These are phyloP conservation scores for Echinosophora koreensis DNA, from an alignment of 306 rosid genomes.

Conservation along the genomic window DNA sequence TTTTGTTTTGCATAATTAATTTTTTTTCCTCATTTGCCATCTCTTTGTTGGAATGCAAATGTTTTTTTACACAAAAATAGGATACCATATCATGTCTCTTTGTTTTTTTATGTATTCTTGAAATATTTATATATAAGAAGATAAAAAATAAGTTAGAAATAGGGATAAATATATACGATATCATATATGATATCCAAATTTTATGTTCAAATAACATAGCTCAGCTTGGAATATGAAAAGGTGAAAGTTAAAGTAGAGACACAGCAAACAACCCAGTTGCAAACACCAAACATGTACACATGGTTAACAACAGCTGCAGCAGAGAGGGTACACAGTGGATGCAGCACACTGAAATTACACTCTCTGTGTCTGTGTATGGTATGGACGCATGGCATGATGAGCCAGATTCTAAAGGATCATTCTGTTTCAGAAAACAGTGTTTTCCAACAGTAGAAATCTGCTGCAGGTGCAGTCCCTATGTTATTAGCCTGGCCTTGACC, in stretches of 20 bases:
- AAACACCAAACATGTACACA: neutral
- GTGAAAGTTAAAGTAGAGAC: neutral
- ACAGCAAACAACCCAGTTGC: too few relatives aligned
- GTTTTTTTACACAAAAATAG: too few relatives aligned
- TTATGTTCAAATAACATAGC: too few relatives aligned
- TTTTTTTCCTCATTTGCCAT: too few relatives aligned
- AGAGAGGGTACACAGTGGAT: neutral
- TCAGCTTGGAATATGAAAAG: neutral
- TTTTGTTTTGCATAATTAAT: too few relatives aligned
- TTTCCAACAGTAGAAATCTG: conserved; percentile 28
- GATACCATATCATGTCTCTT: too few relatives aligned
- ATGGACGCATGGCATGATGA: conserved; percentile 10
- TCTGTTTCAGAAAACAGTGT: conserved; percentile 33
- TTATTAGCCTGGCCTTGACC: conserved; percentile 6
- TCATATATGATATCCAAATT: too few relatives aligned
- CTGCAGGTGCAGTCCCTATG: conserved; percentile 1
- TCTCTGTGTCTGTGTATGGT: conserved; percentile 31
- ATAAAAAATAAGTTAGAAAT: too few relatives aligned
- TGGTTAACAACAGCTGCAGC: neutral
- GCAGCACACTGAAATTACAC: neutral
- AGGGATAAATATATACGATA: too few relatives aligned
- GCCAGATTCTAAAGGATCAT: conserved; percentile 38
- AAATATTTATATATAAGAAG: too few relatives aligned
- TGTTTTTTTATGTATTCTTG: too few relatives aligned
- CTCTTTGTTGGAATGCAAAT: neutral